These are phyloP conservation scores for Vitrella brassicaformis DNA, from an alignment of 73 alveolate species.

Conservation along the genomic window DNA sequence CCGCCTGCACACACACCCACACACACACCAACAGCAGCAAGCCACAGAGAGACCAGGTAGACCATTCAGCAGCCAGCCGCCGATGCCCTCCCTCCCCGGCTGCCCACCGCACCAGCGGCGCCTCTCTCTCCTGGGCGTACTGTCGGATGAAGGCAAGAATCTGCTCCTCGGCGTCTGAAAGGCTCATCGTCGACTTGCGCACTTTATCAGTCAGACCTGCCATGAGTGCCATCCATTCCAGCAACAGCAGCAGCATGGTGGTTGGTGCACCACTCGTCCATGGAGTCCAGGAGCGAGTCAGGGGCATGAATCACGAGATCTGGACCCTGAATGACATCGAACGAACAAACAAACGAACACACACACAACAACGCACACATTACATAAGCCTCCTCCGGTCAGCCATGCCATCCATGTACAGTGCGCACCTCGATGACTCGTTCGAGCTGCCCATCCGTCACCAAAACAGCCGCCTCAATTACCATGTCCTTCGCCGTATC, in stretches of 20 bases:
- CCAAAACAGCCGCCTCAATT: conserved; percentile 50
- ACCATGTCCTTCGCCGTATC: conserved; percentile 24
- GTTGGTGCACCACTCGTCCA: conserved; percentile 55
- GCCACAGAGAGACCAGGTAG: no score
- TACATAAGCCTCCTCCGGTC: no score
- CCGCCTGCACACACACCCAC: conserved; percentile 53
- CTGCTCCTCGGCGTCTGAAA: conserved; percentile 42
- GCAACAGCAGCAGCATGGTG: no score
- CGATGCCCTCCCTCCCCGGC: no score
- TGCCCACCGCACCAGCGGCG: no score
- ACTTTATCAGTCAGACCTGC: conserved; percentile 47
- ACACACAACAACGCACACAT: no score
- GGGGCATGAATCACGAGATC: conserved; percentile 28
- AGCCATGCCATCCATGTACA: no score
- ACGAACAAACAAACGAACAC: no score
- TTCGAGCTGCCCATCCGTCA: conserved; percentile 44
- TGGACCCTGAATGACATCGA: conserved; percentile 29
- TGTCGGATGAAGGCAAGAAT: conserved; percentile 33
- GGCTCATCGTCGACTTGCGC: conserved; percentile 18
- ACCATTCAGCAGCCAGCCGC: no score
- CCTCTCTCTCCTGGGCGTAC: conserved; percentile 13
- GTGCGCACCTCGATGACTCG: neutral
- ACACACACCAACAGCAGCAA: no score
- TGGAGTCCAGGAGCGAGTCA: conserved; percentile 13
- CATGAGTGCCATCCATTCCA: no score